Percentiles rank a stretch among this genome's conserved stretches.
Conservation (phyloP, 306 rosid genomes). For the Cucurbita pepo region DNA sequence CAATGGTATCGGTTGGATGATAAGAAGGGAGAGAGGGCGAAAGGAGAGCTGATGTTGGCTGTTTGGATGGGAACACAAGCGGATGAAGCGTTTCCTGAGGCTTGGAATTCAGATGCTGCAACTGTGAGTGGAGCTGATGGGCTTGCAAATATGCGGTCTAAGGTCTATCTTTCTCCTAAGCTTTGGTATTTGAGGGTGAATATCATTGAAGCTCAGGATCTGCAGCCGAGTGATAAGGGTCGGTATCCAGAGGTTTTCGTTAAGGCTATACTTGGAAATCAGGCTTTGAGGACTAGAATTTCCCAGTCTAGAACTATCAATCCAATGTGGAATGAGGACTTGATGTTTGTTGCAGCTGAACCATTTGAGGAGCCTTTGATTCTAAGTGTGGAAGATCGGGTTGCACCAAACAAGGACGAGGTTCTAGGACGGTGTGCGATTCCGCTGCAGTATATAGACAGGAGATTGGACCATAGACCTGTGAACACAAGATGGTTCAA, state of each 20-base stretch:
- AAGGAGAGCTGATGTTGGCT: constrained; percentile 81
- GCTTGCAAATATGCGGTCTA: constrained; percentile 43
- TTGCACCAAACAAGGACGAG: constrained; percentile 59
- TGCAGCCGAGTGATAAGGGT: constrained; percentile 39
- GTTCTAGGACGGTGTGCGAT: constrained; percentile 36
- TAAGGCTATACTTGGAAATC: constrained; percentile 43
- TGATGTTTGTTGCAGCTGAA: constrained; percentile 60
- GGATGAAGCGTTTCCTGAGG: constrained; percentile 75
- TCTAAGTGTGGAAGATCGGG: constrained; percentile 53
- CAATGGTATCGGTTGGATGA: constrained; percentile 74
- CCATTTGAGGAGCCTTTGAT: constrained; percentile 50
- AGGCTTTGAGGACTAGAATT: constrained; percentile 37
- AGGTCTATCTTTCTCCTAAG: constrained; percentile 57
- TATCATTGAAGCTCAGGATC: constrained; percentile 55
- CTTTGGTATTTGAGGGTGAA: constrained; percentile 68
- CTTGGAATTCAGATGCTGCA: constrained; percentile 62
- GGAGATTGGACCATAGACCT: constrained; percentile 47
- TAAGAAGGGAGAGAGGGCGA: constrained; percentile 58
- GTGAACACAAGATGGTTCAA: constrained; percentile 43
- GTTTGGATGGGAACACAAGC: constrained; percentile 97
- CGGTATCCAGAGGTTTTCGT: constrained; percentile 50
- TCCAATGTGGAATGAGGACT: constrained; percentile 63
- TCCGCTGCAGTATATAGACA: constrained; percentile 24
- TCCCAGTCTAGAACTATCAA: constrained; percentile 40
- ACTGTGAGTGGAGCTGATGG: constrained; percentile 50